Percentiles rank a stretch among this genome's conserved stretches.
phyloP scores from a whole-genome alignment of 352 stramenopile genomes.

The Nothophytophthora sp. region DNA sequence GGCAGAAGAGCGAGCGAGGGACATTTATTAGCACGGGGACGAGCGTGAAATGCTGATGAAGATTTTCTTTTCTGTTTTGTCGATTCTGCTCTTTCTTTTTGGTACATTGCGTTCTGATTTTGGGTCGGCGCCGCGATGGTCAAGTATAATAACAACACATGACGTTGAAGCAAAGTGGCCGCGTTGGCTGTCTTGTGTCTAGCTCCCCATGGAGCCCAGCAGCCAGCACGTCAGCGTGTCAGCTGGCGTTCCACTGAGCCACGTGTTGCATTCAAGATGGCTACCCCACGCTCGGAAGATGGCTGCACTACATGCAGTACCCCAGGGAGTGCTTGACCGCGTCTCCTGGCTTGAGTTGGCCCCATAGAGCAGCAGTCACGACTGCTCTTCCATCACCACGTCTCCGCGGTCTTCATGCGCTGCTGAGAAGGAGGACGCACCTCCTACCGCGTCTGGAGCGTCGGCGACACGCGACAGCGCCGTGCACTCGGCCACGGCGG shows the following conservation, averaged over 20 bases:
- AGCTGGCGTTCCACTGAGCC: too few species aligned
- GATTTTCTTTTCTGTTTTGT: constrained; percentile 23
- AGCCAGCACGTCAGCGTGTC: too few species aligned
- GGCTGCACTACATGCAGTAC: too few species aligned
- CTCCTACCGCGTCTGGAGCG: not conserved
- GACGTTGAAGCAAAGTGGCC: too few species aligned
- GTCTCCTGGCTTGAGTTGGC: not conserved
- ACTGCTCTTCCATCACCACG: constrained; percentile 1
- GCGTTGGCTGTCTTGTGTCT: too few species aligned
- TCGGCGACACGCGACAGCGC: constrained; percentile 5
- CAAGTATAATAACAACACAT: not conserved
- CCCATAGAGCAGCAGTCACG: not conserved
- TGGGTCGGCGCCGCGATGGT: constrained; percentile 17
- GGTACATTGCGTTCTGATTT: constrained; percentile 31
- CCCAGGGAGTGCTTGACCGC: not conserved
- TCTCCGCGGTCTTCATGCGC: not conserved
- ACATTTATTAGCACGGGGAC: constrained; percentile 30
- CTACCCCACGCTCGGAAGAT: too few species aligned
- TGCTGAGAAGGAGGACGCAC: not conserved
- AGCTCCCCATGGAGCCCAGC: too few species aligned
- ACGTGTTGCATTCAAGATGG: not conserved
- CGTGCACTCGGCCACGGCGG: constrained; percentile 36
- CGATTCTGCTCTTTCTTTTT: constrained; percentile 11
- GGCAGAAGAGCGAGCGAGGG: constrained; percentile 16
- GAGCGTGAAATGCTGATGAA: constrained; percentile 33